Evolutionary conservation across 208 protist genomes (phyloP).

Genomic region (Trypanosoma cruzi): DNA sequence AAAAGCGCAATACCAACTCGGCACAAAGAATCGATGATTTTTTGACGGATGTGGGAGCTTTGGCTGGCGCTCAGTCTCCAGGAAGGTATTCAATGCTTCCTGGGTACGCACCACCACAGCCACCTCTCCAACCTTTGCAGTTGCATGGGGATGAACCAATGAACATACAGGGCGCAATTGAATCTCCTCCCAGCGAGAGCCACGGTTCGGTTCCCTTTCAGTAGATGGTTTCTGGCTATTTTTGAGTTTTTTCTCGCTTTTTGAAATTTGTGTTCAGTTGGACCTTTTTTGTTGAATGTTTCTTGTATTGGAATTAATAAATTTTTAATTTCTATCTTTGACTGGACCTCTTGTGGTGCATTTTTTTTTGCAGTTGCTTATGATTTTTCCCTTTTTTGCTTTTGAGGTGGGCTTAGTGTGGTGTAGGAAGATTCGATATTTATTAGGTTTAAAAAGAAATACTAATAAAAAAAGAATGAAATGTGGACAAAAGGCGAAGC

Average conservation of each 20-base stretch:
- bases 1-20: conserved; percentile 27
- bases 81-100: not conserved
- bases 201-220: conserved; percentile 34
- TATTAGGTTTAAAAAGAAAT: not conserved
- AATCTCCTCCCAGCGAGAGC: conserved; percentile 8
- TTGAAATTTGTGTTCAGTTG: not conserved
- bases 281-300: not conserved
- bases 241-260: conserved; percentile 19
- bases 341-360: conserved; percentile 1
- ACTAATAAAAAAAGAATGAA: conserved; percentile 16
- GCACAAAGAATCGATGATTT: conserved; percentile 62
- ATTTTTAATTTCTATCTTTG: too few relatives aligned
- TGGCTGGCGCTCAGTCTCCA: conserved; percentile 3
- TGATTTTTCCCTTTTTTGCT: not conserved
- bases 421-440: not conserved
- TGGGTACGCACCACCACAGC: not conserved
- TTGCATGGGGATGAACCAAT: conserved; percentile 15
- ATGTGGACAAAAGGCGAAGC: conserved; percentile 8
- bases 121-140: not conserved
- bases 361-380: conserved; percentile 18
- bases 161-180: conserved; percentile 23
- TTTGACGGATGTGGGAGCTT: conserved; percentile 41
- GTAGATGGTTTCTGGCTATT: conserved; percentile 10
- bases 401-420: too few relatives aligned
- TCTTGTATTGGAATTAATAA: not conserved